Evolutionary conservation across 305 asterid species (phyloP), one percentile per base, ranked within the genome.

Genomic region (Lippia alba): DNA sequence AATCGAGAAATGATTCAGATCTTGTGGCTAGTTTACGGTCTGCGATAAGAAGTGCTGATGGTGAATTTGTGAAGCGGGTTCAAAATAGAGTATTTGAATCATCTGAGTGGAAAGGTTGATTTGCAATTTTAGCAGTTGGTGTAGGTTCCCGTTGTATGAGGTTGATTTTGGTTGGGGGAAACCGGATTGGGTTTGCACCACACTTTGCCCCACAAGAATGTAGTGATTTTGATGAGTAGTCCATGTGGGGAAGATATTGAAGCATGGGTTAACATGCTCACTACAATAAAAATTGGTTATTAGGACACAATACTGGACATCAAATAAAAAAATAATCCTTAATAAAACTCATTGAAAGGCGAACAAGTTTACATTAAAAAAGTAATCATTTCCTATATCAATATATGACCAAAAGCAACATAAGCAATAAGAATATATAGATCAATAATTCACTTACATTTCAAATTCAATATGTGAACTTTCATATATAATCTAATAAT

Each of bases 151-250:
- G 9, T 50, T 80, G 15, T 74, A 78, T 48, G 79, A 74, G 36
- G 77, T 73, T 20, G 86, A 85, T 70, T 85, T 76, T 48, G 90
- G 86, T 0, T 82, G 86, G 87, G 87, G 90, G 0, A 74, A 54
- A 51, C 84, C 90, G 0, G 39, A 18, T 10, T 82, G 87, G 90
- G 68, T 72, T 20, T 71, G 86, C 67, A 80, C 76, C 8, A 71
- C 82, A 62, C 82, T 5, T 20, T 24, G 50, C 56, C 84, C 4
- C 41, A 57, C 55, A 79, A 81, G 77, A 75, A 48, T 61, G 12
- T 55, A 0, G 79, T 67, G 9, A 61, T 71, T 11, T 20, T 82
- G 40, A 41, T 82, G 65, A 62, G 71, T 20, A 73, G 78, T 0
- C 68, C 61, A 36, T 60, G 74, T 61, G 81, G 84, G 2, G 76